Evolutionary conservation across 78 protist genomes (phyloP).

Genomic region (Dictyostelium citrinum): DNA sequence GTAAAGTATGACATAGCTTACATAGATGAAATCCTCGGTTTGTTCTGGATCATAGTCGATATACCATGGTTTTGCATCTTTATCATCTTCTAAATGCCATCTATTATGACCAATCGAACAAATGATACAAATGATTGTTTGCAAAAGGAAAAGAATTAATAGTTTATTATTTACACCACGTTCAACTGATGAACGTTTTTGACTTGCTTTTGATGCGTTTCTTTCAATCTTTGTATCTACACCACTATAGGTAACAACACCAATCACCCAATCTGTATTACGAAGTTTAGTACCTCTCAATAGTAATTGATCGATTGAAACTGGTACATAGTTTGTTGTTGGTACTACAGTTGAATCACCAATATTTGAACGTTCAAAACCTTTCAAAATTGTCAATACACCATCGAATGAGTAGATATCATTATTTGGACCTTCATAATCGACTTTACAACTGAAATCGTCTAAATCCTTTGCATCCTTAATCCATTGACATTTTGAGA

Average conservation of each 20-base stretch:
- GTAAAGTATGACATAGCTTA: slow-evolving; percentile 92
- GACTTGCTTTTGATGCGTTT: slow-evolving; percentile 47
- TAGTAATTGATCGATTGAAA: slow-evolving; percentile 35
- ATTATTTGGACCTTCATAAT: slow-evolving; percentile 75
- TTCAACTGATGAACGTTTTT: slow-evolving; percentile 59
- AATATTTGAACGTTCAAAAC: background rate
- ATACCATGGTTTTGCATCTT: slow-evolving; percentile 37
- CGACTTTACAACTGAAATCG: slow-evolving; percentile 37
- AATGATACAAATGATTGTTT: slow-evolving; percentile 56
- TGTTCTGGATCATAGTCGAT: background rate
- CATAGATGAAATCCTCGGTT: slow-evolving; percentile 36
- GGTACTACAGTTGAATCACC: background rate
- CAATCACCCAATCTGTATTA: slow-evolving; percentile 90
- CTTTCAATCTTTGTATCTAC: slow-evolving; percentile 88
- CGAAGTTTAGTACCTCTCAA: slow-evolving; percentile 80
- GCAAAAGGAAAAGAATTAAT: slow-evolving; percentile 24
- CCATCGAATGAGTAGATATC: slow-evolving; percentile 67
- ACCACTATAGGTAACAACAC: slow-evolving; percentile 91
- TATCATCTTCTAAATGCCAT: slow-evolving; percentile 52
- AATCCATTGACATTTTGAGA: slow-evolving; percentile 42
- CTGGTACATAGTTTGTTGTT: slow-evolving; percentile 16
- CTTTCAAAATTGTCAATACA: slow-evolving; percentile 51
- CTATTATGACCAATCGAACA: slow-evolving; percentile 71
- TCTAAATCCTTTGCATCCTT: slow-evolving; percentile 45
- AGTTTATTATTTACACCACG: slow-evolving; percentile 57